Evolutionary conservation across 345 rosid species (phyloP), one percentile per base, ranked within the genome.

Genomic region (Lumnitzera racemosa): DNA sequence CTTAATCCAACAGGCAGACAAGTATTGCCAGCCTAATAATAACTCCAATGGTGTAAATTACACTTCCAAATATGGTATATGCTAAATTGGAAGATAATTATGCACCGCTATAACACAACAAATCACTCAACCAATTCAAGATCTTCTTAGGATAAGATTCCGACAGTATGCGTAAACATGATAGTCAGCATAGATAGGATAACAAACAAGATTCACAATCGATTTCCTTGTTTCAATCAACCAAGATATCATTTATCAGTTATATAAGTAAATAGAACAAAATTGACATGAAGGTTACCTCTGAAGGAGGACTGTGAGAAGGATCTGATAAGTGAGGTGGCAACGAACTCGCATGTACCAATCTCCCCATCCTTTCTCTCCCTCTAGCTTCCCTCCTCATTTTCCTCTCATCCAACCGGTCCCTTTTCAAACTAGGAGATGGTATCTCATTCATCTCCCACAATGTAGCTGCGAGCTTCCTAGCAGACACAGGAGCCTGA

Each of bases 361-460:
- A 84, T 70, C 90, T 83, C 11, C 86, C 73, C 23, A 67, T 63
- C 64, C 78, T 74, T 53, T 81, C 86, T 67, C 78, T 84, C 61
- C 78, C 76, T 52, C 72, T 75, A 20, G 47, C 72, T 70, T 81
- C 88, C 60, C 76, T 81, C 78, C 67, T 75, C 61, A 59, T 24
- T 68, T 71, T 78, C 61, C 75, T 78, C 67, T 79, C 88, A 23
- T 68, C 75, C 7, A 47, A 68, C 60, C 56, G 66, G 51, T 80
- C 89, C 64, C 60, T 88, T 63, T 58, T 75, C 67, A 72, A 66
- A 55, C 79, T 75, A 5, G 95, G 88, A 11, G 95, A 86, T 55
- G 97, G 97, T 74, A 88, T 83, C 85, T 84, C 96, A 56, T 94
- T 94, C 96, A 94, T 84, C 77, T 90, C 99, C 99, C 99, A 94